Evolutionary conservation across 148 eudicot genomes (phyloP).

Genomic region (Fagopyrum tataricum): DNA sequence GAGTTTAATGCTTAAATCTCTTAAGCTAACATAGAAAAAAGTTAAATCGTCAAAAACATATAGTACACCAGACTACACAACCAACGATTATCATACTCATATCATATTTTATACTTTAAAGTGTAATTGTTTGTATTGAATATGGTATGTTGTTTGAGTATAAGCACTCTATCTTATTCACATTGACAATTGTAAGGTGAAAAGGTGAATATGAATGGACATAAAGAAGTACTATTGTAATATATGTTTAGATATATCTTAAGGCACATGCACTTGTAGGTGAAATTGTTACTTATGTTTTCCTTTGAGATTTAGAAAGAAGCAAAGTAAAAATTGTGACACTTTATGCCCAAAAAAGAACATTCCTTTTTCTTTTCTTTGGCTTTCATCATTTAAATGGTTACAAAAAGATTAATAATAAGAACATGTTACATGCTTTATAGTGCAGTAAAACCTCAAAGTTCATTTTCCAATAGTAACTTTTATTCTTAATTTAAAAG

Average conservation of each 20-base stretch:
- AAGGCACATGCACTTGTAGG: background rate
- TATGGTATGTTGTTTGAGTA: background rate
- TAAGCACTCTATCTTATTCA: background rate
- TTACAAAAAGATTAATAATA: constrained; percentile 10
- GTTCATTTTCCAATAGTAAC: constrained; percentile 9
- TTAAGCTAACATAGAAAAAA: too few species aligned
- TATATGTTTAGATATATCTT: background rate
- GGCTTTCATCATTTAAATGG: constrained; percentile 8
- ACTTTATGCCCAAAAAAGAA: constrained; percentile 8
- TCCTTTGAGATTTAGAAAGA: background rate
- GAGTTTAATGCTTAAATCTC: too few species aligned
- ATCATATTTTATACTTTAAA: too few species aligned
- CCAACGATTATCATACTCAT: too few species aligned
- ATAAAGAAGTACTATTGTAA: constrained; percentile 3
- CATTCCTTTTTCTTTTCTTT: constrained; percentile 12
- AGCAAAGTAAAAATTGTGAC: constrained; percentile 5
- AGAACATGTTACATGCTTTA: constrained; percentile 13
- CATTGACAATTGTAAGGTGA: background rate
- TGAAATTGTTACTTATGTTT: background rate
- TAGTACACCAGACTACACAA: too few species aligned
- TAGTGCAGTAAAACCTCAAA: constrained; percentile 3
- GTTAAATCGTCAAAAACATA: too few species aligned
- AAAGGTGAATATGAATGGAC: background rate
- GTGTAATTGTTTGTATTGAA: too few species aligned
- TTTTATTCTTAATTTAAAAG: constrained; percentile 1